These are phyloP conservation scores for Ceratorhiza oryzae-sativae DNA, from an alignment of 1,284 basidiomycete genomes.

Conservation along the genomic window DNA sequence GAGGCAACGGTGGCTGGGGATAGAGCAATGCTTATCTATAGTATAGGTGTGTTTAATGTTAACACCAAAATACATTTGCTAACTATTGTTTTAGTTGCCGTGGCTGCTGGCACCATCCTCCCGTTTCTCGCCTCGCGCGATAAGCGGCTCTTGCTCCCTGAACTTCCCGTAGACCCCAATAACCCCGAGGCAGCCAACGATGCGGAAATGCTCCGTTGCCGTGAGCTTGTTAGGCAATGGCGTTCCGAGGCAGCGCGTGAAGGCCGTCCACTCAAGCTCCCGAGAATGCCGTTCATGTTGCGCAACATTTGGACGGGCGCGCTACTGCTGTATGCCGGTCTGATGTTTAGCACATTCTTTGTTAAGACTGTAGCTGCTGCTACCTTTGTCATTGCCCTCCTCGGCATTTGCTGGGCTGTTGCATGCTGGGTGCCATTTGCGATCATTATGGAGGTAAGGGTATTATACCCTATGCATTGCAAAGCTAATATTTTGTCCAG, in stretches of 20 bases:
- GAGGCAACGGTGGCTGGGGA: conserved; percentile 85
- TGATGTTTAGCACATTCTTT: conserved; percentile 86
- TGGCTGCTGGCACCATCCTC: conserved; percentile 80
- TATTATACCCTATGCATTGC: conserved; percentile 16
- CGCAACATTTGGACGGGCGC: conserved; percentile 92
- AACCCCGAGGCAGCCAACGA: conserved; percentile 59
- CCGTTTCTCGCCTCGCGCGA: conserved; percentile 85
- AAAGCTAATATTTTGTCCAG: conserved; percentile 53
- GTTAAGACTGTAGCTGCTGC: conserved; percentile 81
- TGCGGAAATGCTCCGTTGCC: conserved; percentile 70
- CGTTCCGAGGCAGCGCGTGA: conserved; percentile 76
- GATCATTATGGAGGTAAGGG: conserved; percentile 89
- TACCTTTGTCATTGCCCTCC: conserved; percentile 78
- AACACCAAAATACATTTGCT: not conserved
- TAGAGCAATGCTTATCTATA: conserved; percentile 89
- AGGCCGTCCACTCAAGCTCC: conserved; percentile 75
- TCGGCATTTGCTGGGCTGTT: conserved; percentile 94
- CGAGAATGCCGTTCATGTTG: conserved; percentile 85
- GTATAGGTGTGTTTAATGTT: conserved; percentile 65
- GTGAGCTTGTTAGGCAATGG: conserved; percentile 78
- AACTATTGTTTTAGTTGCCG: conserved; percentile 66
- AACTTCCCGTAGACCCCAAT: conserved; percentile 53
- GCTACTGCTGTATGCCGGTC: conserved; percentile 74
- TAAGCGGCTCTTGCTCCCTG: conserved; percentile 63
- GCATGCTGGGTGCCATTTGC: conserved; percentile 92